Evolutionary conservation across 2,329 filamentous ascomycete species (phyloP), one percentile per base, ranked within the genome.

Genomic region (Aspergillus floridensis): DNA sequence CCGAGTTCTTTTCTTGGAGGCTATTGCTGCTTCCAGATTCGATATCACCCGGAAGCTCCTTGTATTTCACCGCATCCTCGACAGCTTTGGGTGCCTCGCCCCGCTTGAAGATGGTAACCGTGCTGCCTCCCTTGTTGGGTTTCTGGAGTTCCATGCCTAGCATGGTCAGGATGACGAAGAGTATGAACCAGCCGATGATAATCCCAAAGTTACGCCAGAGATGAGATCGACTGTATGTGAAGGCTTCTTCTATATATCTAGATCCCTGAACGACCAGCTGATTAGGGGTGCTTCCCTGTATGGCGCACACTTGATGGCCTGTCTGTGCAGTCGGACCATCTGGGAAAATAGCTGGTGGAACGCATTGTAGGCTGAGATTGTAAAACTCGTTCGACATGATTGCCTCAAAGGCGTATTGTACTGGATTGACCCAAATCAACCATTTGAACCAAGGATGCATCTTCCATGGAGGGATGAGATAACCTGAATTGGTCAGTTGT

Each of bases 141-240:
- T 86, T 90, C 67, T 96, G 81, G 22, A 89, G 80, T 72, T 96
- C 92, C 69, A 91, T 92, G 0, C 93, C 81, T 16, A 91, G 81
- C 44, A 92, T 88, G 64, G 96, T 93, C 59, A 90, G 77, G 11
- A 84, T 74, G 3, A 96, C 80, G 77, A 96, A 96, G 60, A 86
- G 86, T 46, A 88, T 75, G 56, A 96, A 91, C 62, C 96, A 84
- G 1, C 82, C 86, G 11, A 92, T 72, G 61, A 96, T 87, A 63
- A 96, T 95, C 1, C 90, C 91, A 72, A 89, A 91, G 74, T 95
- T 92, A 1, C 86, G 79, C 87, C 87, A 89, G 0, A 88, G 69
- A 65, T 88, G 85, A 1, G 78, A 72, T 11, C 82, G 75, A 2
- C 76, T 81, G 65, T 88, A 88, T 0, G 75, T 78, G 65, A 80